These are phyloP conservation scores for Ophiocordyceps polyrhachis-furcata DNA, from an alignment of 2,329 filamentous ascomycete genomes.

Conservation along the genomic window DNA sequence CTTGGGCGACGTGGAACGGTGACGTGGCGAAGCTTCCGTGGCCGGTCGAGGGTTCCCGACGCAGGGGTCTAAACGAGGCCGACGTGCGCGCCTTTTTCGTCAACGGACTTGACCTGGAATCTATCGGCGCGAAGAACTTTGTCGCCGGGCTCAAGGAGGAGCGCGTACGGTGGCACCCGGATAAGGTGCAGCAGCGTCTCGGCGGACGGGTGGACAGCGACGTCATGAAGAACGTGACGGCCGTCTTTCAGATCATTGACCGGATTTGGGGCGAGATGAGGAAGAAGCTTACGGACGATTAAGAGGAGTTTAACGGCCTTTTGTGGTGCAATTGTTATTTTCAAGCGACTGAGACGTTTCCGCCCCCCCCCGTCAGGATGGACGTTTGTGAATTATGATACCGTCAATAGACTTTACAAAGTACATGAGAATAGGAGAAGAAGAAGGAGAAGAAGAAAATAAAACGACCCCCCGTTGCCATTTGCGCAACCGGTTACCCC, in stretches of 20 bases:
- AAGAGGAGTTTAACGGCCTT: background rate
- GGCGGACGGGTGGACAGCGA: conserved; percentile 52
- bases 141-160: conserved; percentile 53
- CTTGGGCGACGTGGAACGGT: conserved; percentile 42
- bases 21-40: conserved; percentile 35
- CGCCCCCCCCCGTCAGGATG: no score
- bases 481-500: no score
- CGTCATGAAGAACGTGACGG: conserved; percentile 64
- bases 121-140: conserved; percentile 25
- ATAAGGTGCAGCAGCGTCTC: conserved; percentile 87
- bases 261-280: conserved; percentile 51
- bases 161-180: conserved; percentile 87
- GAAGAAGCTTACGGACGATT: conserved; percentile 3
- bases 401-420: no score
- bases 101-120: conserved; percentile 21
- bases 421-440: background rate
- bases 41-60: conserved; percentile 46
- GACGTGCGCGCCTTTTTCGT: conserved; percentile 54
- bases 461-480: background rate
- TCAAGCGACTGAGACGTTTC: no score
- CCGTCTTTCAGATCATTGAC: conserved; percentile 83
- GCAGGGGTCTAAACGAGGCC: conserved; percentile 35
- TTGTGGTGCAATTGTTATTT: no score
- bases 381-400: no score
- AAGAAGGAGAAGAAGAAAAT: background rate